phyloP scores from a whole-genome alignment of 306 rosid species.

The Malus sylvestris region DNA sequence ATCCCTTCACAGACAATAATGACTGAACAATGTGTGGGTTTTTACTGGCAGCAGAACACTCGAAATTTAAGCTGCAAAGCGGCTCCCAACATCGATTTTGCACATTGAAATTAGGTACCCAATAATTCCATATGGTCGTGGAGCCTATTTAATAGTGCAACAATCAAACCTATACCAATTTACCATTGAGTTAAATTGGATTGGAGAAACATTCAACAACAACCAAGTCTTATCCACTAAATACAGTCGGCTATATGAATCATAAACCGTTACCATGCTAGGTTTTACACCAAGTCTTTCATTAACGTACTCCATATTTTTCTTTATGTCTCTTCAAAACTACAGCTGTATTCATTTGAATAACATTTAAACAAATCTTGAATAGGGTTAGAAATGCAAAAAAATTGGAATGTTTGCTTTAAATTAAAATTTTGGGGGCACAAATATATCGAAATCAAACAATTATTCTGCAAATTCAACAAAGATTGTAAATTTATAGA shows the following conservation, averaged over 20 bases:
- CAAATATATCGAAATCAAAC: not conserved
- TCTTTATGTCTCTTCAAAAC: not conserved
- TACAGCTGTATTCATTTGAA: not conserved
- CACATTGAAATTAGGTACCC: conserved; percentile 35
- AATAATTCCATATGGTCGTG: conserved; percentile 6
- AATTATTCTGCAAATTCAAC: not conserved
- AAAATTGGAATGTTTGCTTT: too few relatives aligned
- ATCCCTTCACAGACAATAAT: not conserved
- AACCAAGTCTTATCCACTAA: too few relatives aligned
- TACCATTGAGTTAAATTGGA: not conserved
- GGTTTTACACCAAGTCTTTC: too few relatives aligned
- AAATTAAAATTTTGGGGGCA: not conserved
- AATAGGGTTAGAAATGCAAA: not conserved
- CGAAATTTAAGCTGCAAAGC: conserved; percentile 62
- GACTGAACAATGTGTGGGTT: conserved; percentile 34
- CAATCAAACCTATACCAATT: not conserved
- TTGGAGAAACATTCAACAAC: not conserved
- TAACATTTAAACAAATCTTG: not conserved
- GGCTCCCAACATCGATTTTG: conserved; percentile 43
- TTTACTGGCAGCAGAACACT: conserved; percentile 56
- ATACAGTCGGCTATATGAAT: too few relatives aligned
- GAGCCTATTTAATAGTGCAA: conserved; percentile 46
- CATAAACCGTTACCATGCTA: too few relatives aligned
- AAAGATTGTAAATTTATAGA: not conserved
- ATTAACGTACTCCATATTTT: too few relatives aligned